Evolutionary conservation across 1,284 basidiomycete species (phyloP), one percentile per base, ranked within the genome.

Genomic region (Cutaneotrichosporon curvatum): DNA sequence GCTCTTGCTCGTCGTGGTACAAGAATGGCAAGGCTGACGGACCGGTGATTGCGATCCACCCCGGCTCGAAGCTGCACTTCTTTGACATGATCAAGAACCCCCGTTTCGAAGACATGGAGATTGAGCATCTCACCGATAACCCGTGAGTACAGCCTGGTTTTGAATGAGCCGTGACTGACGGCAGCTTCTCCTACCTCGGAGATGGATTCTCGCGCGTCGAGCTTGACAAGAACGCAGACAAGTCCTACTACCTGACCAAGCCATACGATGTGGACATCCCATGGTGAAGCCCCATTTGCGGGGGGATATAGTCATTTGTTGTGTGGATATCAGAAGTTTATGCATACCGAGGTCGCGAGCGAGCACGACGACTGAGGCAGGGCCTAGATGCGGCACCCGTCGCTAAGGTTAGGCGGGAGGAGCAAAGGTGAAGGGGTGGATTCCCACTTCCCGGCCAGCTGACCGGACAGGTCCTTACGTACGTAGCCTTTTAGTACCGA

Each of bases 101-200:
- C 0, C 56, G 64, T 4, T 68, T 60, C 56, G 65, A 68, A 47
- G 65, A 67, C 45, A 66, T 47, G 47, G 52, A 61, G 7, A 64
- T 55, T 37, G 48, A 56, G 42, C 53, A 60, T 42, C 49, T 56
- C 16, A 34, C 47, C 19, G 48, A 46, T 11, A 63, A 61, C 38
- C 51, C 54, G 8, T 28, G 25, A 28, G 25, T 28, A 7, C 25
- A 28, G 25, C 25, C 25, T 7, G 25, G 8, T 7, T 12, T 28
- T 28, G 25, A 7, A 28, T 7, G 12, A 28, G 25, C 25, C 25
- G 25, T 7, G 25, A 28, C 25, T 28, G 25, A 28, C 25, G 25
- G 8, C 25, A 28, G 25, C 25, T 65, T 61, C 42, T 45, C 50
- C 4, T 62, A 61, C 48, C 45, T 58, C 39, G 62, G 60, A 11